A percentile compares a stretch with the other conserved stretches of the same genome.
phyloP scores from a whole-genome alignment of 1,139 yeast species.

The Suhomyces ambrosiae region DNA sequence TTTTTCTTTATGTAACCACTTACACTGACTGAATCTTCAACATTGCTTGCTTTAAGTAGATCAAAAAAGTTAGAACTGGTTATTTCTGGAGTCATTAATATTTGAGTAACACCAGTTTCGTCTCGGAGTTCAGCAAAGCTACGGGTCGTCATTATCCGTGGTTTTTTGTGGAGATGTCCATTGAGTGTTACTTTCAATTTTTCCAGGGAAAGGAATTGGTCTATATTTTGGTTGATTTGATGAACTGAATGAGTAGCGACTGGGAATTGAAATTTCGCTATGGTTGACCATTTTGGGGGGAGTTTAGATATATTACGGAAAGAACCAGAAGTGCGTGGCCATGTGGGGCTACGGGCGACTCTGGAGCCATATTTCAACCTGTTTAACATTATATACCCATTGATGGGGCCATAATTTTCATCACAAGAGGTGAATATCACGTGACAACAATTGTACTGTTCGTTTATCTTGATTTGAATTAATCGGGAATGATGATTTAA shows the following conservation, averaged over 20 bases:
- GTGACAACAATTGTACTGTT: no score
- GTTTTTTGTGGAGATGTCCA: conserved; percentile 83
- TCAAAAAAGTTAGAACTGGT: conserved; percentile 41
- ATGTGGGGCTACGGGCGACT: not conserved
- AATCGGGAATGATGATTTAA: no score
- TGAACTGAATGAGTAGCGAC: conserved; percentile 36
- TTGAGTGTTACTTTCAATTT: conserved; percentile 42
- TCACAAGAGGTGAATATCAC: no score
- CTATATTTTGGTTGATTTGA: conserved; percentile 17
- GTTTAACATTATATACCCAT: not conserved
- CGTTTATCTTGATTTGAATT: no score
- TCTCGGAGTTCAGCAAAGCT: conserved; percentile 79
- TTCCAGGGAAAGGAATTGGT: conserved; percentile 17
- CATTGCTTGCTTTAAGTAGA: conserved; percentile 50
- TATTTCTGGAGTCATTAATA: conserved; percentile 51
- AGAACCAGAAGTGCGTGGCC: no score
- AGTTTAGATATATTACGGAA: conserved; percentile 16
- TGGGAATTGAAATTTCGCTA: conserved; percentile 43
- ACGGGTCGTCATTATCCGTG: conserved; percentile 49
- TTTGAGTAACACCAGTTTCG: conserved; percentile 64
- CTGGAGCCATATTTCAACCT: not conserved
- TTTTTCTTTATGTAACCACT: conserved; percentile 48
- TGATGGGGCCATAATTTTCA: not conserved
- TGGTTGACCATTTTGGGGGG: conserved; percentile 27
- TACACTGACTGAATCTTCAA: conserved; percentile 78